Base-by-base conservation (phyloP, 2,329 filamentous ascomycete species). In the Pseudopithomyces maydicus region DNA sequence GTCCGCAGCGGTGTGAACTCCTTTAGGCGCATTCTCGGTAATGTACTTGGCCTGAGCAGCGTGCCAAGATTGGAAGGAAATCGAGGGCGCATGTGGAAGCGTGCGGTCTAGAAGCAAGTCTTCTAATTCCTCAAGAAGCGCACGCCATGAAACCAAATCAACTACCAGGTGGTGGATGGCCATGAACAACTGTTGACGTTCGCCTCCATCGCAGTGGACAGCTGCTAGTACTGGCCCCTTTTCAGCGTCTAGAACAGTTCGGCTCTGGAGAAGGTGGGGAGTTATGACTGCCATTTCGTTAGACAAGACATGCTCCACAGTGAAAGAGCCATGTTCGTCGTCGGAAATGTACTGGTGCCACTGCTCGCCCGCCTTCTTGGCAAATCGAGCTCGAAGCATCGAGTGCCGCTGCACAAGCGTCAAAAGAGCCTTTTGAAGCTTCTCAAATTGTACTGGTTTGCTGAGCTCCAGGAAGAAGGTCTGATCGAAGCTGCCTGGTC, bases 211-310 rank as follows among this genome's bases (percentile, higher is more conserved):
- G 56, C 81, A 77, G 12, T 81, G 57, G 51, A 81, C 77, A 2
- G 78, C 69, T 0, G 75, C 75, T 32, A 82, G 63, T 0, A 80
- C 60, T 1, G 80, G 75, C 0, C 76, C 75, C 23, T 61, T 54
- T 7, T 63, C 58, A 33, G 77, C 69, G 42, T 77, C 60, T 6
- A 29, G 26, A 8, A 29, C 8, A 8, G 5, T 29, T 8, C 26
- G 26, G 8, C 26, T 29, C 26, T 8, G 26, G 26, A 8, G 4
- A 5, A 29, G 26, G 26, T 29, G 26, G 5, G 26, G 26, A 29
- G 26, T 5, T 77, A 58, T 2, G 65, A 66, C 26, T 8, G 26
- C 26, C 26, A 29, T 29, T 4, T 29, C 26, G 8, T 8, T 29
- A 8, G 26, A 29, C 26, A 29, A 29, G 8, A 29, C 26, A 29